A percentile compares a stretch with the other conserved stretches of the same genome.
Evolutionary conservation across 2,329 filamentous ascomycete species (phyloP).

Genomic region (Pseudogymnoascus sp.): DNA sequence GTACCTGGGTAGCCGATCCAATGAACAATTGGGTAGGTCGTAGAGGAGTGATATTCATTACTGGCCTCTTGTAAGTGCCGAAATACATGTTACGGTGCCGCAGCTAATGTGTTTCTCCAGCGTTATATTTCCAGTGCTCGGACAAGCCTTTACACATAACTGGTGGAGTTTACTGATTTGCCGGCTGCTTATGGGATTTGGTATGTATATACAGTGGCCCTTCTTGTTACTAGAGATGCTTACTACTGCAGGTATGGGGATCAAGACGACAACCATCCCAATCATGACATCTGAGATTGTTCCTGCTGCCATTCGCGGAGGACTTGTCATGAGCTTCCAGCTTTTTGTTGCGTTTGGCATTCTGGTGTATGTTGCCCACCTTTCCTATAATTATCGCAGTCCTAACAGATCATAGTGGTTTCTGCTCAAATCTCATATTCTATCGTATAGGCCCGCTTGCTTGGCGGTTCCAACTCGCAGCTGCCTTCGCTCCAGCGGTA

Average conservation of each 20-base stretch:
- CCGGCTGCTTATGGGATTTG: conserved; percentile 59
- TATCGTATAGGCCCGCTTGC: conserved; percentile 41
- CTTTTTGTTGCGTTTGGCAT: conserved; percentile 55
- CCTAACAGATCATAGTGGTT: conserved; percentile 33
- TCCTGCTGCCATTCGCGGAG: conserved; percentile 60
- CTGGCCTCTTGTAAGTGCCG: conserved; percentile 51
- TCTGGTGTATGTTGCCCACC: conserved; percentile 30
- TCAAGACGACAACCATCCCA: conserved; percentile 60
- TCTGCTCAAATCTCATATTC: conserved; percentile 50
- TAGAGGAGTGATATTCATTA: conserved; percentile 62
- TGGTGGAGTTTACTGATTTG: conserved; percentile 64
- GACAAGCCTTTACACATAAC: conserved; percentile 55
- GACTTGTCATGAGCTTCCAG: conserved; percentile 76
- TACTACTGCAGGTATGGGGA: conserved; percentile 67
- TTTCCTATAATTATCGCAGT: neutral
- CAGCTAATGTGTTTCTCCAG: neutral
- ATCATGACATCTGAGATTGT: conserved; percentile 69
- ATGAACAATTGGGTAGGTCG: conserved; percentile 56
- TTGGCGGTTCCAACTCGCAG: conserved; percentile 54
- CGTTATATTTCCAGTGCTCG: conserved; percentile 59
- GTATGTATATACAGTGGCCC: conserved; percentile 60
- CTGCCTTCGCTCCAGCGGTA: conserved; percentile 49
- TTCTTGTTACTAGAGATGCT: conserved; percentile 54
- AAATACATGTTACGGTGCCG: neutral
- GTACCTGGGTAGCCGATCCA: conserved; percentile 58